These are phyloP conservation scores for Diplocarpon mali DNA, from an alignment of 2,329 filamentous ascomycete species.

Conservation along the genomic window DNA sequence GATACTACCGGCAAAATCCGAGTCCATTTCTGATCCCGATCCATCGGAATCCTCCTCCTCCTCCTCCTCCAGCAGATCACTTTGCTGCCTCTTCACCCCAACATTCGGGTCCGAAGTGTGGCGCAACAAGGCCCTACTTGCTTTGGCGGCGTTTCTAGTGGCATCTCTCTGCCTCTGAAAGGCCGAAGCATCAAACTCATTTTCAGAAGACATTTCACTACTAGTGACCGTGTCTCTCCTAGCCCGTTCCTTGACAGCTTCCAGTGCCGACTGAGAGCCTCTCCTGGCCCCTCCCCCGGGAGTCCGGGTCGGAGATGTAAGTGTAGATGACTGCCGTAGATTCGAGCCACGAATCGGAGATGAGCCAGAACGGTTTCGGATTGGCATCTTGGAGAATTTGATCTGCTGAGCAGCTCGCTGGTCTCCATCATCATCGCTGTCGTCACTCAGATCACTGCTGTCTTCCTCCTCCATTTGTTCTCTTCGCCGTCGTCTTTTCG, in stretches of 20 bases:
- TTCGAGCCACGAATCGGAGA: conserved; percentile 68
- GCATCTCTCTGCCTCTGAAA: conserved; percentile 55
- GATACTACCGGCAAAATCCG: conserved; percentile 54
- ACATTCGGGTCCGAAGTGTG: conserved; percentile 39
- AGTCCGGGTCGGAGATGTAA: conserved; percentile 59
- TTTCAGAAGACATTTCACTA: conserved; percentile 75
- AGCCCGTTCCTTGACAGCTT: conserved; percentile 57
- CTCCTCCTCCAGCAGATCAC: conserved; percentile 43
- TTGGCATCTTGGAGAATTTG: conserved; percentile 91
- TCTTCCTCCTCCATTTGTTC: conserved; percentile 71
- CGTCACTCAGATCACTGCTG: conserved; percentile 74
- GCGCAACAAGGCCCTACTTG: conserved; percentile 40
- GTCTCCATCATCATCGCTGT: conserved; percentile 70
- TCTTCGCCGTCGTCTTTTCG: conserved; percentile 52
- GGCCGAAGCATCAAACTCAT: conserved; percentile 58
- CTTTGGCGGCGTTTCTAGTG: conserved; percentile 44
- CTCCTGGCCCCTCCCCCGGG: conserved; percentile 37
- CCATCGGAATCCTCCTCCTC: conserved; percentile 44
- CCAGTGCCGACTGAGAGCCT: conserved; percentile 61
- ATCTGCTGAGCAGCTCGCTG: conserved; percentile 75
- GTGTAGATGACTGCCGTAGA: conserved; percentile 47
- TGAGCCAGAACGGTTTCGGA: conserved; percentile 74
- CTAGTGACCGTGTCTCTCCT: conserved; percentile 69
- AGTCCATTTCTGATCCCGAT: conserved; percentile 51
- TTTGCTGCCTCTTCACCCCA: conserved; percentile 25